Conservation (phyloP, 441 rosid genomes). For the Eruca vesicaria region DNA sequence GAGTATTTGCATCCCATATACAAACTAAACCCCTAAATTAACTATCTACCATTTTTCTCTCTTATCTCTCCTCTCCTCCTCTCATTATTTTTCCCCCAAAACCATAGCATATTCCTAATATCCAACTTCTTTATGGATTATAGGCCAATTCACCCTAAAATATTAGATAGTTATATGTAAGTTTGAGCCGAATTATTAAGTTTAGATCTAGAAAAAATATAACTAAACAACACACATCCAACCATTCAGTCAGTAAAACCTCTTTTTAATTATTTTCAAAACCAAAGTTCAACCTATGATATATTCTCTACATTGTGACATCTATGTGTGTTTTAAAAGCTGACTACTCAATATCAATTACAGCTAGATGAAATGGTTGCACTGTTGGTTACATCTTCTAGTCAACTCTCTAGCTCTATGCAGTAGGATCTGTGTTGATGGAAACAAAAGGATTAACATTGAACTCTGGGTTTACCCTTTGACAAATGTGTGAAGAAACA, state of each 20-base stretch:
- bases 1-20: no score
- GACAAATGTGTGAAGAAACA: constrained; percentile 1
- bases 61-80: no score
- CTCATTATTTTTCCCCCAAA: no score
- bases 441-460: neutral
- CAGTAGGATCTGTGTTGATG: neutral
- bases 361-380: neutral
- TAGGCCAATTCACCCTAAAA: no score
- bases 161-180: neutral
- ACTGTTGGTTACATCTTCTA: constrained; percentile 15
- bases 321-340: neutral
- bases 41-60: no score
- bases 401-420: neutral
- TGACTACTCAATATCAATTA: neutral
- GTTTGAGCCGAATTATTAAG: no score
- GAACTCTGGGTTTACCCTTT: neutral
- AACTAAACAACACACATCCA: neutral
- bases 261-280: neutral
- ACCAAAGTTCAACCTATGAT: neutral
- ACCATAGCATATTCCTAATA: no score
- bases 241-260: neutral
- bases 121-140: no score
- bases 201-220: neutral
- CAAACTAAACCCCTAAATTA: no score
- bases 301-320: neutral